Evolutionary conservation across 768 basidiomycete species (phyloP), one percentile per base, ranked within the genome.

Genomic region (Termitomyces sp.): DNA sequence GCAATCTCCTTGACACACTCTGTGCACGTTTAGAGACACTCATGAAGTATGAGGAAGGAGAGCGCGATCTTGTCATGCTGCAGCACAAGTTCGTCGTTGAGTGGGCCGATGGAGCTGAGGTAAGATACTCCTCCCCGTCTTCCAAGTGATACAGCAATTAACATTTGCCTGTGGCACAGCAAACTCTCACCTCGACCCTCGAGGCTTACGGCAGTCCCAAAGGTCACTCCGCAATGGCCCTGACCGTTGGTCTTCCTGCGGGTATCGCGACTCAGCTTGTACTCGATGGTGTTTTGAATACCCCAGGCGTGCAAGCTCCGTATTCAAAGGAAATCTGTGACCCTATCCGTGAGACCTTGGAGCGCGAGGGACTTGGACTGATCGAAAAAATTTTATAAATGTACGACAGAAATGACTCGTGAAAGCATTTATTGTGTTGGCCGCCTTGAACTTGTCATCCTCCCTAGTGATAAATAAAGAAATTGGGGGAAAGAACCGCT

Each of bases 1-100:
- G 80, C 36, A 94, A 90, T 74, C 80, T 96, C 63, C 84, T 99
- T 62, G 94, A 97, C 73, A 95, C 97, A 4, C 87, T 99, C 59
- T 97, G 95, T 69, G 91, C 84, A 2, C 86, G 81, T 22, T 82
- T 99, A 49, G 95, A 99, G 78, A 83, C 78, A 59, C 81, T 96
- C 69, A 97, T 98, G 92, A 83, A 86, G 72, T 98, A 96, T 74
- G 90, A 87, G 61, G 74, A 79, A 47, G 92, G 92, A 61, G 94
- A 98, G 74, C 87, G 92, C 12, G 96, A 99, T 72, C 83, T 98
- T 59, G 92, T 99, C 59, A 92, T 98, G 87, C 85, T 99, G 54
- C 96, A 98, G 75, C 96, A 99, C 83, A 96, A 95, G 78, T 98
- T 99, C 69, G 75, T 92, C 64, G 87, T 98, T 37, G 87, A 94